Percentiles rank a stretch among this genome's conserved stretches.
Evolutionary conservation across 768 basidiomycete species (phyloP).

Genomic region (Podaxis sp.): DNA sequence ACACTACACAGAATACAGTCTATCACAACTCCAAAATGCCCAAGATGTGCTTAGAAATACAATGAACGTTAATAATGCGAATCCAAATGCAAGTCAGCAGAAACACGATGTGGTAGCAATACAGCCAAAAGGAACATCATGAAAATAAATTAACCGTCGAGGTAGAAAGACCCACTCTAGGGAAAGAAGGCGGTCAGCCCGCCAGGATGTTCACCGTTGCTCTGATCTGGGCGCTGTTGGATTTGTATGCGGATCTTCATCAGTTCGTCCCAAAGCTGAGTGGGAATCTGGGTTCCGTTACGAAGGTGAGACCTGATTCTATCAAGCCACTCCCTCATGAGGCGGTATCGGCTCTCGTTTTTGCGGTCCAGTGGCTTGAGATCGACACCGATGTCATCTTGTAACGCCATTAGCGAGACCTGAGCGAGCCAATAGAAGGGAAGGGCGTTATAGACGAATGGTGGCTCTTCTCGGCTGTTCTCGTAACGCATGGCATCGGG

Average conservation of each 20-base stretch:
- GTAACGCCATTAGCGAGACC: conserved; percentile 50
- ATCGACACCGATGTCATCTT: conserved; percentile 38
- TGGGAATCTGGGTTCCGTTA: conserved; percentile 41
- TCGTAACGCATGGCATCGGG: conserved; percentile 32
- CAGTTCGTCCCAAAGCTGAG: conserved; percentile 48
- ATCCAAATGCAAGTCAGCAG: background rate
- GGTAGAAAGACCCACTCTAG: background rate
- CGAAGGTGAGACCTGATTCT: conserved; percentile 47
- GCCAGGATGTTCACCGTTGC: background rate
- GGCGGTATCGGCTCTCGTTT: conserved; percentile 39
- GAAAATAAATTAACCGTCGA: conserved; percentile 12
- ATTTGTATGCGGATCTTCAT: conserved; percentile 37
- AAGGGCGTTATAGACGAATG: conserved; percentile 45
- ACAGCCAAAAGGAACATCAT: background rate
- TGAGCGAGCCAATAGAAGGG: conserved; percentile 68
- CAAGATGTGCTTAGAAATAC: conserved; percentile 12
- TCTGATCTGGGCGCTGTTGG: conserved; percentile 13
- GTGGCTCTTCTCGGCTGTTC: conserved; percentile 28
- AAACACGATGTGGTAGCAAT: background rate
- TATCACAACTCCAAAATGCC: conserved; percentile 5
- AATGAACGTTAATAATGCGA: conserved; percentile 2
- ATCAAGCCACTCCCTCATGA: conserved; percentile 52
- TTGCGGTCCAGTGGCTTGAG: conserved; percentile 18
- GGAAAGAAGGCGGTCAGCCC: conserved; percentile 8
- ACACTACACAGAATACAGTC: background rate